These are phyloP conservation scores for Mrakia gelida DNA, from an alignment of 768 basidiomycete species.

Conservation along the genomic window DNA sequence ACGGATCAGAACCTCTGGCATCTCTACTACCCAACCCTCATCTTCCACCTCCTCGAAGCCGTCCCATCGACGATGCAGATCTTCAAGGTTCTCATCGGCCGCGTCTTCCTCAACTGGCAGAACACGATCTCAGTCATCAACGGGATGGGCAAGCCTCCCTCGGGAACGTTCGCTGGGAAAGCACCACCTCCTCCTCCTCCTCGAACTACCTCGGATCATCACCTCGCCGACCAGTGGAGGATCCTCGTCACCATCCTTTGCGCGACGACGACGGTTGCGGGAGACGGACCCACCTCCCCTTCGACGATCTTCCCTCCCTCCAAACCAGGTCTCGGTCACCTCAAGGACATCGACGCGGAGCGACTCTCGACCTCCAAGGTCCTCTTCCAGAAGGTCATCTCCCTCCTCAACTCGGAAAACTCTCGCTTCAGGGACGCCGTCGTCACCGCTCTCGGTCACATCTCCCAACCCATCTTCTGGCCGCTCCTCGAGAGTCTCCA, in stretches of 20 bases:
- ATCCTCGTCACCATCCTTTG: conserved; percentile 66
- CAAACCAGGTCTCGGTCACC: conserved; percentile 50
- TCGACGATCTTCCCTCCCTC: conserved; percentile 48
- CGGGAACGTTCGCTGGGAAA: neutral
- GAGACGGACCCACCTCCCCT: conserved; percentile 54
- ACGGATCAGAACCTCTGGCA: conserved; percentile 42
- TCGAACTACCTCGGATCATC: conserved; percentile 38
- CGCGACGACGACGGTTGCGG: conserved; percentile 61
- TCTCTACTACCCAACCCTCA: conserved; percentile 38
- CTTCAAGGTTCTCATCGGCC: conserved; percentile 35
- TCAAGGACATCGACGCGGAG: conserved; percentile 53
- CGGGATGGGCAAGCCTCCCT: conserved; percentile 25
- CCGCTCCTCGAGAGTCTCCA: conserved; percentile 79
- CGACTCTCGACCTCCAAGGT: conserved; percentile 75
- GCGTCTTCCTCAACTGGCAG: conserved; percentile 40
- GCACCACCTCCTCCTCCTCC: conserved; percentile 24
- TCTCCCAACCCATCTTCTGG: conserved; percentile 70
- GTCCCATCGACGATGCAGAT: conserved; percentile 36
- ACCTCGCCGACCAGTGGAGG: conserved; percentile 44
- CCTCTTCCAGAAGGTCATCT: conserved; percentile 76
- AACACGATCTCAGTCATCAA: conserved; percentile 37
- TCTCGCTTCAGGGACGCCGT: conserved; percentile 77
- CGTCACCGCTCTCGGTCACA: conserved; percentile 81
- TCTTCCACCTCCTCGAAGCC: conserved; percentile 33
- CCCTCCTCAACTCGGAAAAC: conserved; percentile 82